Conservation (phyloP, 345 rosid species). For the Sonneratia alba region DNA sequence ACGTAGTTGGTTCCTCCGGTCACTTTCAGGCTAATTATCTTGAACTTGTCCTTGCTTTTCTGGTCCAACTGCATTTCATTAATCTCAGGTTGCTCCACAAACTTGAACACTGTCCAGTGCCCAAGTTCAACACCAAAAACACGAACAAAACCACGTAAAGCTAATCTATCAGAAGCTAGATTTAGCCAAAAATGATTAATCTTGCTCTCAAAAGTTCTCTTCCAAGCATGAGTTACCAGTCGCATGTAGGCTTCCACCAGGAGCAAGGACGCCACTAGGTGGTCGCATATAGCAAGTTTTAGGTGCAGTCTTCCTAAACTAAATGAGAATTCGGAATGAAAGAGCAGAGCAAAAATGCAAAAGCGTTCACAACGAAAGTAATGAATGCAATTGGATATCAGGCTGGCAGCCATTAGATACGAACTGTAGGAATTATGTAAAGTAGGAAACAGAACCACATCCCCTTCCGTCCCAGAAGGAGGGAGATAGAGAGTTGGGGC, state of each 20-base stretch:
- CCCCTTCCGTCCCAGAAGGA: no score
- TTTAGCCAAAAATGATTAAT: neutral
- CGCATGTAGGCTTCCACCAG: conserved; percentile 75
- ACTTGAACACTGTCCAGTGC: conserved; percentile 61
- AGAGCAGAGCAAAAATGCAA: neutral
- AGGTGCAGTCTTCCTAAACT: conserved; percentile 96
- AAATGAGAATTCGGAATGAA: conserved; percentile 3
- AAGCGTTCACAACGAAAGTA: neutral
- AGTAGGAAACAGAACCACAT: no score
- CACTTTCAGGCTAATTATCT: conserved; percentile 92
- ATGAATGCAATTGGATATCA: neutral
- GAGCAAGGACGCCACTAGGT: conserved; percentile 92
- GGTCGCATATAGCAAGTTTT: conserved; percentile 99
- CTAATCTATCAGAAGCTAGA: neutral
- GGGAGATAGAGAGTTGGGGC: no score
- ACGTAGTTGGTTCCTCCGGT: conserved; percentile 68
- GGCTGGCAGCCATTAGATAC: neutral
- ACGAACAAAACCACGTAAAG: neutral
- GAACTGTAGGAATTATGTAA: neutral
- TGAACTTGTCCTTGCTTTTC: conserved; percentile 85
- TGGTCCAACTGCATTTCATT: conserved; percentile 63
- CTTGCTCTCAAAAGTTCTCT: neutral
- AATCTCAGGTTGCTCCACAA: conserved; percentile 82
- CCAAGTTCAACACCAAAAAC: neutral
- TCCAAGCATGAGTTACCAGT: conserved; percentile 41